Evolutionary conservation across 2,329 filamentous ascomycete genomes (phyloP).

Genomic region (Hirsutella rhossiliensis): DNA sequence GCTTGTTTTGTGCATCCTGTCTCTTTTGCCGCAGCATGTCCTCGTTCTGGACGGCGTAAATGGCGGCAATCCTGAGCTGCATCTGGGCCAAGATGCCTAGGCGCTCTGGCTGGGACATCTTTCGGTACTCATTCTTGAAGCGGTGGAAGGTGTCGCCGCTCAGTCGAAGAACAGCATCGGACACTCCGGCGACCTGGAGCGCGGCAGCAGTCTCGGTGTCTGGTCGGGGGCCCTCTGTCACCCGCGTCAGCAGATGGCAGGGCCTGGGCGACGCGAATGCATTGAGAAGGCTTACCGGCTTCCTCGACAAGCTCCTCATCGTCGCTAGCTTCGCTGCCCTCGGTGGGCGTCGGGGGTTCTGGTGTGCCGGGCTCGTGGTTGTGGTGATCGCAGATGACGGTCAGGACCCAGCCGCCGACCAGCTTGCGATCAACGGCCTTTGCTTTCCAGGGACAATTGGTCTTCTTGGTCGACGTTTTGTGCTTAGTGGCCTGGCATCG

Average conservation of each 20-base stretch:
- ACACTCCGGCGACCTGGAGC: conserved; percentile 26
- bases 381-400: conserved; percentile 29
- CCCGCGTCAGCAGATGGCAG: conserved; percentile 3
- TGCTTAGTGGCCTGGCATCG: conserved; percentile 31
- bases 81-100: conserved; percentile 25
- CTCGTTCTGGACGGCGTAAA: conserved; percentile 32
- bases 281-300: conserved; percentile 2
- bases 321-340: conserved; percentile 20
- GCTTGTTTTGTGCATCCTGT: conserved; percentile 23
- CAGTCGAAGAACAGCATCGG: conserved; percentile 23
- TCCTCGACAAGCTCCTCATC: conserved; percentile 13
- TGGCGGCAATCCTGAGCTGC: conserved; percentile 29
- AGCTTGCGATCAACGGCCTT: conserved; percentile 31
- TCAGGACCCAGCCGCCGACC: conserved; percentile 31
- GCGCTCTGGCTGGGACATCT: conserved; percentile 27
- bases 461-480: conserved; percentile 34
- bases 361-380: conserved; percentile 32
- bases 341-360: conserved; percentile 25
- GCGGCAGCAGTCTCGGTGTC: conserved; percentile 25
- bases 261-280: neutral
- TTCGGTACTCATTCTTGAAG: conserved; percentile 30
- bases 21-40: conserved; percentile 27
- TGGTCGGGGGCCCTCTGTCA: conserved; percentile 17
- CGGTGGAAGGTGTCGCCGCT: conserved; percentile 31
- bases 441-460: conserved; percentile 32